Base-by-base conservation (phyloP, 306 rosid species). In the Carpinus viminea region DNA sequence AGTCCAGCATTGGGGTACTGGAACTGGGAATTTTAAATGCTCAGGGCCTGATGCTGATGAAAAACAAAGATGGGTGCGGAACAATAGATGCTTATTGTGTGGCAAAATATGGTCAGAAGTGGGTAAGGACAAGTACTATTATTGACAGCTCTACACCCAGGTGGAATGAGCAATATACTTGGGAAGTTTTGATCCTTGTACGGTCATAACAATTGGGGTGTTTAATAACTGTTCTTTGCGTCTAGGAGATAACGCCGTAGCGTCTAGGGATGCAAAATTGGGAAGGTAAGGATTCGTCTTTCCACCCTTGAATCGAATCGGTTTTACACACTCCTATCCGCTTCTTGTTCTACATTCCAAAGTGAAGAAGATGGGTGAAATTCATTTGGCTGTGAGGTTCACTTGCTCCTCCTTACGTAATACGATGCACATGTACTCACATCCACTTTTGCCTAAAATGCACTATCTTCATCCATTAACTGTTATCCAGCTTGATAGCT, bases 141-240 rank as follows among this genome's bases (percentile, higher is more conserved):
- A 94, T 94, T 0, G 98, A 94, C 81, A 91, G 93, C 89, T 90
- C 91, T 73, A 80, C 76, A 1, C 98, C 98, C n/a, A 83, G 75
- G 85, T 94, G 98, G 98, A 94, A 94, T 69, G 97, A 94, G 87
- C 98, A 94, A 65, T 94, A 94, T 73, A 94, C 98, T 26, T 94
- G 98, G 98, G 98, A 94, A 81, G 98, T 94, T 92, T 76, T 60
- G 98, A 94, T 88, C 98, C 98, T 16, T 94, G 98, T 85, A 94
- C 98, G 3, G 98, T 91, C 78, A 84, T 92, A 21, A 94, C 98
- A n/a, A 83, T 94, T 24, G 98, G 98, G 78, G 97, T 94, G 20
- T 94, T 92, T 69, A 97, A 94, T 82, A 94, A 94, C 78, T 92
- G 97, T 73, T 97, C 92, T 80, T 85, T 94, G 90, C 91, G 85